Conservation (phyloP, 306 rosid species). For the Canavalia gladiata region DNA sequence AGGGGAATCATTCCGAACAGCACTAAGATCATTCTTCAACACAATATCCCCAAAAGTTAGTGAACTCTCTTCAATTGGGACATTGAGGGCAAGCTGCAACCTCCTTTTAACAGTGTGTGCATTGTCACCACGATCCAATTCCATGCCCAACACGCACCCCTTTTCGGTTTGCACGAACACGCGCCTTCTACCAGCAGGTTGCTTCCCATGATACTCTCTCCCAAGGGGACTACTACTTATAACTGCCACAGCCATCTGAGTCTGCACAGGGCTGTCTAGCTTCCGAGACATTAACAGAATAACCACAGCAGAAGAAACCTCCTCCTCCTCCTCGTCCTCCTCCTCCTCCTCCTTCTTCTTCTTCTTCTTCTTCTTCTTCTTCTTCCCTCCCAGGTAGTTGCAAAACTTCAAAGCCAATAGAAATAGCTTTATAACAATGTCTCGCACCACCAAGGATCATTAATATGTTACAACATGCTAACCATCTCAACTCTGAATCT, state of each 20-base stretch:
- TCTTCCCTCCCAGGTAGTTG: slow-evolving; percentile 63
- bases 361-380: not conserved
- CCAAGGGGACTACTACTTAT: slow-evolving; percentile 68
- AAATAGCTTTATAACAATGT: slow-evolving; percentile 38
- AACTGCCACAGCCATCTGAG: slow-evolving; percentile 93
- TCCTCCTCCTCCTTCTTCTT: no score
- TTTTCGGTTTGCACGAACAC: slow-evolving; percentile 93
- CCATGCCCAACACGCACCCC: slow-evolving; percentile 95
- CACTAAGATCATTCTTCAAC: slow-evolving; percentile 85
- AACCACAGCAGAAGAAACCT: slow-evolving; percentile 60
- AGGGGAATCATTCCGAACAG: slow-evolving; percentile 81
- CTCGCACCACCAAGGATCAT: slow-evolving; percentile 65
- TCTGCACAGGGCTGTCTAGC: slow-evolving; percentile 93
- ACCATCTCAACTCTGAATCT: slow-evolving; percentile 44
- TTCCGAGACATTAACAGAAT: slow-evolving; percentile 75
- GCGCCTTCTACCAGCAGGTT: slow-evolving; percentile 76
- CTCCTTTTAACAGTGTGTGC: slow-evolving; percentile 97
- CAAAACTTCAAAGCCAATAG: slow-evolving; percentile 62
- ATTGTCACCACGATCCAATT: slow-evolving; percentile 84
- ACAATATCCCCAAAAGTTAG: slow-evolving; percentile 92
- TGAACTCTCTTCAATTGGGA: slow-evolving; percentile 91
- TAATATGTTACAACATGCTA: slow-evolving; percentile 36
- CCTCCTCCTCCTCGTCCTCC: not conserved
- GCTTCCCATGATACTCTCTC: slow-evolving; percentile 73
- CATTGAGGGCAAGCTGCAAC: slow-evolving; percentile 88